Evolutionary conservation across 1,284 basidiomycete genomes (phyloP).

Genomic region (Ceratobasidium theobromae): DNA sequence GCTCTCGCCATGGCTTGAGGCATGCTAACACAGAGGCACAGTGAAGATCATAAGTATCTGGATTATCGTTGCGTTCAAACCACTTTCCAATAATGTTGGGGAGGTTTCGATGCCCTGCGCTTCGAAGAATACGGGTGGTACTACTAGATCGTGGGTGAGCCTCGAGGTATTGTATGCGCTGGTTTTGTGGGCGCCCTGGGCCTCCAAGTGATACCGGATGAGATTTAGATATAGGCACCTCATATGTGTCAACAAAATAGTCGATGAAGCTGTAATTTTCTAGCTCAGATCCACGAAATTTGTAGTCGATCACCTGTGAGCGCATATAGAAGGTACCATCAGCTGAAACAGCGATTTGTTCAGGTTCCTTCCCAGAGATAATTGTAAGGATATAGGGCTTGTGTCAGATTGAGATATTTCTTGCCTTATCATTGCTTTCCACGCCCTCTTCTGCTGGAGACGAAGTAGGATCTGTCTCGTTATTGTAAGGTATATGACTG

Average conservation of each 20-base stretch:
- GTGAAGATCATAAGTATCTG: neutral
- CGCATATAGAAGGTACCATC: neutral
- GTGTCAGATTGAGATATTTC: too few relatives aligned
- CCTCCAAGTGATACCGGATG: neutral
- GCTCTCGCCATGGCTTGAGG: constrained; percentile 19
- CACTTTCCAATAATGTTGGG: constrained; percentile 26
- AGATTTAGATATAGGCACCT: too few relatives aligned
- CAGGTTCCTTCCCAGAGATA: too few relatives aligned
- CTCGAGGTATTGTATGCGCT: neutral
- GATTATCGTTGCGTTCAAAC: constrained; percentile 4
- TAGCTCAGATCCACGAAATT: neutral
- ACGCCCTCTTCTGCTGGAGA: too few relatives aligned
- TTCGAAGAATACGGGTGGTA: neutral
- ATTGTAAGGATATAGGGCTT: too few relatives aligned
- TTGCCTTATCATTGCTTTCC: too few relatives aligned
- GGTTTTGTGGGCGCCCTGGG: neutral
- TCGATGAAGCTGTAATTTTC: neutral
- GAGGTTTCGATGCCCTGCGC: constrained; percentile 1
- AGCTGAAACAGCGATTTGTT: neutral
- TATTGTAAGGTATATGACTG: too few relatives aligned
- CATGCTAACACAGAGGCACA: neutral
- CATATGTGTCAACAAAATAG: constrained; percentile 17
- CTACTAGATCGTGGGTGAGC: neutral
- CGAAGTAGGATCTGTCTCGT: too few relatives aligned
- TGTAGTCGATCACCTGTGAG: constrained; percentile 19